Conservation (phyloP, 2,329 filamentous ascomycete genomes). For the Aspergillus quadricinctus region DNA sequence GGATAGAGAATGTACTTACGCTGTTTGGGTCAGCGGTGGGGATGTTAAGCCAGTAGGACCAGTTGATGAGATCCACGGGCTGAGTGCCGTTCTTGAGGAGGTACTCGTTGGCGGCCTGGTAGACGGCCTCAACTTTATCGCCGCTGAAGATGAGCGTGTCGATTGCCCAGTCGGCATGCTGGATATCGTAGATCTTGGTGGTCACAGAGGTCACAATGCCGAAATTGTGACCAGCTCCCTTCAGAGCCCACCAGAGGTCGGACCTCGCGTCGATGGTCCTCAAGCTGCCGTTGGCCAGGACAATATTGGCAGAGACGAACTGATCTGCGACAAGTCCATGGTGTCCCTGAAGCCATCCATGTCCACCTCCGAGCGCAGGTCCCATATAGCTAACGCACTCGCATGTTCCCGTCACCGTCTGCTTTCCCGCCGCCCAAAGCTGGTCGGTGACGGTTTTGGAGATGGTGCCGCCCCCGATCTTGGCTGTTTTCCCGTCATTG, state of each 20-base stretch:
- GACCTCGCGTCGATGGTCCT: constrained; percentile 37
- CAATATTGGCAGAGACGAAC: constrained; percentile 49
- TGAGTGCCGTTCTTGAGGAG: constrained; percentile 43
- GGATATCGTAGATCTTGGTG: constrained; percentile 45
- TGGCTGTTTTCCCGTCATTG: constrained; percentile 44
- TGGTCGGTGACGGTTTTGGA: constrained; percentile 46
- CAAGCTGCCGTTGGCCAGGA: constrained; percentile 48
- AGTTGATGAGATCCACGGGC: constrained; percentile 46
- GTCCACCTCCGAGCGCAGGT: constrained; percentile 55
- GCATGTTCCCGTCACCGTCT: constrained; percentile 50
- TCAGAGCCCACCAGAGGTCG: constrained; percentile 55
- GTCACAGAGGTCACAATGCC: constrained; percentile 51
- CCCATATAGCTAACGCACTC: constrained; percentile 49
- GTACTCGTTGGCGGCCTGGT: constrained; percentile 44
- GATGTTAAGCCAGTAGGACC: constrained; percentile 34
- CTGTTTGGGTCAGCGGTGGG: constrained; percentile 21
- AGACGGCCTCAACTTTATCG: constrained; percentile 49
- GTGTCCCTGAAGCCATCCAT: constrained; percentile 52
- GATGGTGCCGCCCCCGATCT: constrained; percentile 46
- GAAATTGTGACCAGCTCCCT: constrained; percentile 57
- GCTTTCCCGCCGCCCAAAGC: constrained; percentile 50
- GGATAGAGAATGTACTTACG: constrained; percentile 6
- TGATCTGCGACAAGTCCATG: constrained; percentile 54
- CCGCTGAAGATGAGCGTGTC: constrained; percentile 45
- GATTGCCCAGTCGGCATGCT: constrained; percentile 34